phyloP scores from a whole-genome alignment of 352 stramenopile genomes.

The Globisporangium parvum region DNA sequence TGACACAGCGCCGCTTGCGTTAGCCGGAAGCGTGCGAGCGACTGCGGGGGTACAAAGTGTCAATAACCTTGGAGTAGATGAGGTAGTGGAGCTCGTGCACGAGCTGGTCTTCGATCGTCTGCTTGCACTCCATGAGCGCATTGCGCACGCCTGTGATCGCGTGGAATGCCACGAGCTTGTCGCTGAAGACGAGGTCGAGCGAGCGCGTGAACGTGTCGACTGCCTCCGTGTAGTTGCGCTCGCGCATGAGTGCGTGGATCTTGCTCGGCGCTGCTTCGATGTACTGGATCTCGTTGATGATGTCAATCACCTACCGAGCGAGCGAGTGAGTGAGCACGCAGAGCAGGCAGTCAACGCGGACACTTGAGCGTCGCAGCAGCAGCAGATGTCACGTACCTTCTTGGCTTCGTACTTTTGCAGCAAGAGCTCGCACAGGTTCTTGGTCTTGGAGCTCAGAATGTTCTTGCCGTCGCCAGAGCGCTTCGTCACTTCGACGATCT shows the following conservation, averaged over 20 bases:
- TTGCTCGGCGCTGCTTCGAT: conserved; percentile 66
- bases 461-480: conserved; percentile 68
- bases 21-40: too few species aligned
- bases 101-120: conserved; percentile 73
- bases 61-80: conserved; percentile 67
- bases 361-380: not conserved
- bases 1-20: too few species aligned
- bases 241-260: conserved; percentile 48
- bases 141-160: conserved; percentile 70
- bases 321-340: not conserved
- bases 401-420: conserved; percentile 81
- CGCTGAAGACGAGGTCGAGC: conserved; percentile 77
- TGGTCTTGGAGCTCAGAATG: conserved; percentile 80
- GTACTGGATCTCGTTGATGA: conserved; percentile 82
- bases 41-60: not conserved
- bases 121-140: conserved; percentile 81
- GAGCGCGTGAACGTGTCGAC: conserved; percentile 69
- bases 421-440: conserved; percentile 71
- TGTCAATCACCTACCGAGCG: conserved; percentile 49
- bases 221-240: conserved; percentile 49
- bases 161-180: conserved; percentile 74
- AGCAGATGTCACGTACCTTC: conserved; percentile 26
- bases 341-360: not conserved
- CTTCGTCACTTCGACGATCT: conserved; percentile 63
- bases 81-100: conserved; percentile 64